Evolutionary conservation across 2,329 filamentous ascomycete genomes (phyloP).

Genomic region (Trichoderma oligosporum): DNA sequence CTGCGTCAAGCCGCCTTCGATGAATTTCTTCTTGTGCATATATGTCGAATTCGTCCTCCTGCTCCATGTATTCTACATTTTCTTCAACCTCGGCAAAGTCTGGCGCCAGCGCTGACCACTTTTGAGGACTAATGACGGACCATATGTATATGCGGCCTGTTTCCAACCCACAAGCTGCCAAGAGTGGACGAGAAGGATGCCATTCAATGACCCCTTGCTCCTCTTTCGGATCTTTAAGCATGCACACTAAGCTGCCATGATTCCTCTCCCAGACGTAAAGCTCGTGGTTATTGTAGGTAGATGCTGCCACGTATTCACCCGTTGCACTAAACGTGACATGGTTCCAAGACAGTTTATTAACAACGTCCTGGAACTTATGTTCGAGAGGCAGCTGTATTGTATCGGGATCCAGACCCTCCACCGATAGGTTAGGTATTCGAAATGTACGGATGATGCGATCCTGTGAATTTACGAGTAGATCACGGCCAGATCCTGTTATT

Average conservation of each 20-base stretch:
- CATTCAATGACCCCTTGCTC: conserved; percentile 96
- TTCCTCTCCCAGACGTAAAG: conserved; percentile 97
- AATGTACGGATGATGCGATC: conserved; percentile 95
- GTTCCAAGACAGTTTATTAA: conserved; percentile 94
- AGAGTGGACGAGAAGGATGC: conserved; percentile 83
- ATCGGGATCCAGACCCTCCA: conserved; percentile 69
- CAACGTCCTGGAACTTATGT: conserved; percentile 97
- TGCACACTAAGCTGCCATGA: conserved; percentile 90
- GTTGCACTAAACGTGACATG: conserved; percentile 93
- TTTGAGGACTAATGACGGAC: conserved; percentile 91
- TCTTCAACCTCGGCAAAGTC: conserved; percentile 98
- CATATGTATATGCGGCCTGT: conserved; percentile 92
- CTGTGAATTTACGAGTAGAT: conserved; percentile 86
- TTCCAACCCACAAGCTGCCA: conserved; percentile 89
- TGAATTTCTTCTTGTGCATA: conserved; percentile 93
- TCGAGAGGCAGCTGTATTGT: conserved; percentile 87
- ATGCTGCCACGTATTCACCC: conserved; percentile 92
- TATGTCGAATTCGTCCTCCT: conserved; percentile 97
- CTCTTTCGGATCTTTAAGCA: conserved; percentile 93
- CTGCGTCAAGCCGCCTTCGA: conserved; percentile 80
- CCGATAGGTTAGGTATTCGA: conserved; percentile 73
- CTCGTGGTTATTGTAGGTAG: conserved; percentile 97
- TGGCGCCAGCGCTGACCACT: conserved; percentile 94
- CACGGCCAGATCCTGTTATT: conserved; percentile 74
- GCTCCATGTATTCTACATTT: conserved; percentile 93